Evolutionary conservation across 2,329 filamentous ascomycete genomes (phyloP).

Genomic region (Ophiosphaerella narmari): DNA sequence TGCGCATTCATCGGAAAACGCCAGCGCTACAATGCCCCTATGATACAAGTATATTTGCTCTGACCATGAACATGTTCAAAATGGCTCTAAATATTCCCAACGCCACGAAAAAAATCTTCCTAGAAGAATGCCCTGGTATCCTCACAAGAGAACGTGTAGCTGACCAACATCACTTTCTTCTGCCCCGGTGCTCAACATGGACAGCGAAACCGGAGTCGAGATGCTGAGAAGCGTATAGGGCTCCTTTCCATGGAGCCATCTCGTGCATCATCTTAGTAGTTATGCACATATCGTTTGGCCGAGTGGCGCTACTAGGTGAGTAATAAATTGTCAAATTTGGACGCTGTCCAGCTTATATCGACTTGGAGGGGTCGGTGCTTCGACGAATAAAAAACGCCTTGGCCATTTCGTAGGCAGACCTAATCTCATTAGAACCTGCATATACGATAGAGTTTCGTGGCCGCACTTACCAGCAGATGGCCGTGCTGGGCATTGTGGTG

Average conservation of each 20-base stretch:
- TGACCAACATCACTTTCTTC: conserved; percentile 17
- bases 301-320: conserved; percentile 3
- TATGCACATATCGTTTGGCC: conserved; percentile 12
- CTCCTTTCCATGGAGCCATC: conserved; percentile 14
- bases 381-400: conserved; percentile 67
- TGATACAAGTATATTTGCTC: conserved; percentile 36
- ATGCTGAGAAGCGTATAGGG: conserved; percentile 23
- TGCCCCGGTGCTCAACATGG: conserved; percentile 18
- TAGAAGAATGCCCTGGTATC: conserved; percentile 32
- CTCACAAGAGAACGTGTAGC: conserved; percentile 30
- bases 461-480: conserved; percentile 86
- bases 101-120: conserved; percentile 23
- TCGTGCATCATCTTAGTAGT: conserved; percentile 16
- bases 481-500: conserved; percentile 97
- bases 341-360: conserved; percentile 19
- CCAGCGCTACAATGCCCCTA: conserved; percentile 30
- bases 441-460: not conserved
- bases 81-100: conserved; percentile 28
- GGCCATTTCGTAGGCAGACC: conserved; percentile 70
- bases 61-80: conserved; percentile 28
- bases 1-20: conserved; percentile 7
- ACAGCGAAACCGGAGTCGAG: conserved; percentile 16
- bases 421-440: conserved; percentile 32
- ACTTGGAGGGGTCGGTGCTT: conserved; percentile 34
- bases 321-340: conserved; percentile 4